phyloP scores from a whole-genome alignment of 768 basidiomycete genomes.

The Rhodosporidiobolus odoratus region DNA sequence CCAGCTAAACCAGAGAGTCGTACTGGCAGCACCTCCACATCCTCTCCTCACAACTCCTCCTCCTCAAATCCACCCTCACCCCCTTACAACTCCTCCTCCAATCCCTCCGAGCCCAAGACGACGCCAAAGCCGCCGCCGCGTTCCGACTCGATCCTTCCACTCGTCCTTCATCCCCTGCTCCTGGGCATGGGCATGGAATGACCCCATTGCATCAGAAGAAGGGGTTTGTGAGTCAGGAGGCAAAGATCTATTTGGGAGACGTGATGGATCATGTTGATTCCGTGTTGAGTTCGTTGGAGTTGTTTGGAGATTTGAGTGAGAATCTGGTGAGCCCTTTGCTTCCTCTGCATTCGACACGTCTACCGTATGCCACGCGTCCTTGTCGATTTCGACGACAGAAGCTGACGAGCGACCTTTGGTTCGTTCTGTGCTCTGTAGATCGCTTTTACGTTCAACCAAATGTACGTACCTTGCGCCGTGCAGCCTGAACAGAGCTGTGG shows the following conservation, averaged over 20 bases:
- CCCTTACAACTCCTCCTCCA: slow-evolving; percentile 67
- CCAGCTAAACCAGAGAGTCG: not conserved
- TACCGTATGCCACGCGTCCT: too few relatives aligned
- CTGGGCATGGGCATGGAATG: slow-evolving; percentile 54
- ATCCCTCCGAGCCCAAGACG: slow-evolving; percentile 63
- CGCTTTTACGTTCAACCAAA: slow-evolving; percentile 14
- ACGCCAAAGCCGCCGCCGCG: slow-evolving; percentile 61
- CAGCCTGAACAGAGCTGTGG: too few relatives aligned
- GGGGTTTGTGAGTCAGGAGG: slow-evolving; percentile 22
- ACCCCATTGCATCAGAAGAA: too few relatives aligned
- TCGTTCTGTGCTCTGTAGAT: not conserved
- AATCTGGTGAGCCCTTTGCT: slow-evolving; percentile 2
- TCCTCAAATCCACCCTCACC: slow-evolving; percentile 67
- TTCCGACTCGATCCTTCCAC: slow-evolving; percentile 49
- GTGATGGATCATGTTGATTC: slow-evolving; percentile 70
- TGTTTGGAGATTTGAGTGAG: slow-evolving; percentile 61
- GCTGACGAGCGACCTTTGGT: not conserved
- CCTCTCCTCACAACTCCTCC: slow-evolving; percentile 65
- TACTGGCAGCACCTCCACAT: slow-evolving; percentile 60
- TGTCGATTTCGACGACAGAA: too few relatives aligned
- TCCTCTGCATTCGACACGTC: not conserved
- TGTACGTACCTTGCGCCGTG: not conserved
- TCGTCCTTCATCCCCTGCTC: slow-evolving; percentile 25
- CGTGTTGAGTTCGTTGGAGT: slow-evolving; percentile 63
- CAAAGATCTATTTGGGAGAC: slow-evolving; percentile 47